Percentiles rank a stretch among this genome's conserved stretches.
These are phyloP conservation scores for Solanum tacnaense DNA, from an alignment of 257 asterid species.

Conservation along the genomic window DNA sequence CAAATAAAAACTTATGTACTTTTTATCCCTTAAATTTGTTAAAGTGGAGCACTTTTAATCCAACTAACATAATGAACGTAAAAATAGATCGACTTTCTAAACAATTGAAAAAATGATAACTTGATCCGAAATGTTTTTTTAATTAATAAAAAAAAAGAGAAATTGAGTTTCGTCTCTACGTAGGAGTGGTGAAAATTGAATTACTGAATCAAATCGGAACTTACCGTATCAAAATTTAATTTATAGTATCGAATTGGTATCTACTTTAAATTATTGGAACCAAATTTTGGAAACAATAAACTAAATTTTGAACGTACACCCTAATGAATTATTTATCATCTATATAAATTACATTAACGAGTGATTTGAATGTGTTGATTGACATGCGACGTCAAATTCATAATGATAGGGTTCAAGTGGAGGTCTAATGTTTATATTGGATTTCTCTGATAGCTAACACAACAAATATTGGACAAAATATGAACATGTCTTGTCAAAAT, in stretches of 20 bases:
- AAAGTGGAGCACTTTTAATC: not conserved
- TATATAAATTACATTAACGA: not conserved
- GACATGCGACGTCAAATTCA: not conserved
- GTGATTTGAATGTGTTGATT: not conserved
- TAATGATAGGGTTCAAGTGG: not conserved
- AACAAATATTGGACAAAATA: not conserved
- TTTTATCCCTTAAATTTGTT: not conserved
- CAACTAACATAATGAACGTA: not conserved
- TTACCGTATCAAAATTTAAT: not conserved
- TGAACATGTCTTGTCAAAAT: not conserved
- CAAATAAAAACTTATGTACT: not conserved
- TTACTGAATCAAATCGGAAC: not conserved
- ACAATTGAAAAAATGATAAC: too few relatives aligned
- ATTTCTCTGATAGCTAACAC: not conserved
- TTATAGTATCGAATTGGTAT: fast-evolving
- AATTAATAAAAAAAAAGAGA: too few relatives aligned
- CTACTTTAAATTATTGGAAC: not conserved
- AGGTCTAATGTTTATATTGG: not conserved
- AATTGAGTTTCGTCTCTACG: not conserved
- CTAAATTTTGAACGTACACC: not conserved
- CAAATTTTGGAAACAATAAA: not conserved
- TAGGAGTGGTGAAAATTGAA: not conserved
- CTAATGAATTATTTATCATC: not conserved
- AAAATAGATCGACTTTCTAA: too few relatives aligned
- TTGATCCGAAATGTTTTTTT: not conserved